Evolutionary conservation across 164 flowering plant genomes (phyloP), one percentile per base, ranked within the genome.

Genomic region (Litsea cubeba): DNA sequence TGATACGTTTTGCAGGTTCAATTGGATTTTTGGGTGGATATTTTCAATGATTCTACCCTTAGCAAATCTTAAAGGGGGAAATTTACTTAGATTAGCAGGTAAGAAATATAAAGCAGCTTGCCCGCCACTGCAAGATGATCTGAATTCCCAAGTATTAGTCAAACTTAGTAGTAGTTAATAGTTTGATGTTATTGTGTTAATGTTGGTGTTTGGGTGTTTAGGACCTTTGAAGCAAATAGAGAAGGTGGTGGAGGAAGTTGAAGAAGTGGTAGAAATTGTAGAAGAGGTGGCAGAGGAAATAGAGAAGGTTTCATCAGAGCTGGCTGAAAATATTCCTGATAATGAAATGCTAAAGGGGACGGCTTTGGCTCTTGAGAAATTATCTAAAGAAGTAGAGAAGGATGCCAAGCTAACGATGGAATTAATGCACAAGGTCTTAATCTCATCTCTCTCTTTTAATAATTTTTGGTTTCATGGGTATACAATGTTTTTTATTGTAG

Each of bases 391-490:
- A 51, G 82, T 75, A 1, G 80, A 15, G 18, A 75, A 82, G 32
- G 77, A 79, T 64, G 86, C 88, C 63, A 70, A 81, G 57, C 28
- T 67, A 70, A 62, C 77, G n/a, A 50, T 75, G 54, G 75, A 84
- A 0, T 28, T 84, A 72, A 67, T 85, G 67, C 75, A 84, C 74
- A 74, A 83, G 88, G 88, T 84, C 5, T 25, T 15, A 12, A 11
- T 46, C 60, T 54, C 60, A 54, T 54, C 60, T 18, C 60, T 17
- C 17, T 3, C 5, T 17, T 15, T 54, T 54, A 54, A 14, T 15
- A 1, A 3, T 54, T 18, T 54, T 20, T 15, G n/a, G 12, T 20
- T 54, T 54, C n/a, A 54, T 54, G n/a, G n/a, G n/a, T 54, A 40
- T 54, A 54, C 20, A 54, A 5, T 3, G 17, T 17, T 54, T 0